These are phyloP conservation scores for Fusarium caatingaense DNA, from an alignment of 2,329 filamentous ascomycete species.

Conservation along the genomic window DNA sequence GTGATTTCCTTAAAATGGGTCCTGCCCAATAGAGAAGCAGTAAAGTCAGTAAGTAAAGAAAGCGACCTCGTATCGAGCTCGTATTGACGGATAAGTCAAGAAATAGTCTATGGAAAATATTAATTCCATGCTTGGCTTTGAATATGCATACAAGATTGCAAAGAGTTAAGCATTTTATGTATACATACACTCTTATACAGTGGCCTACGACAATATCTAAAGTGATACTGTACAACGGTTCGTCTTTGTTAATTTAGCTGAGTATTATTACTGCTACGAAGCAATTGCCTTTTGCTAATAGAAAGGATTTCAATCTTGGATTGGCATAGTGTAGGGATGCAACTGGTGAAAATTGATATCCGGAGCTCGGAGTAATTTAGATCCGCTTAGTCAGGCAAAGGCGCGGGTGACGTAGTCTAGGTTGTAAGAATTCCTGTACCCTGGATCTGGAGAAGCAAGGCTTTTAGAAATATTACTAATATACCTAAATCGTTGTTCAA, in stretches of 20 bases:
- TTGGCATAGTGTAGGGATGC: background rate
- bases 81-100: background rate
- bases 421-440: background rate
- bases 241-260: background rate
- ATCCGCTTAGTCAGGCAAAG: background rate
- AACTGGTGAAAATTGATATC: background rate
- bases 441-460: no score
- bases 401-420: background rate
- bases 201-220: accelerated
- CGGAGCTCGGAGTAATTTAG: background rate
- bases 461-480: no score
- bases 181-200: background rate
- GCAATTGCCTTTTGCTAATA: background rate
- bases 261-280: background rate
- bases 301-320: background rate
- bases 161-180: background rate
- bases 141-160: background rate
- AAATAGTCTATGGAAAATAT: background rate
- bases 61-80: background rate
- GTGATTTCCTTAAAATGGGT: background rate
- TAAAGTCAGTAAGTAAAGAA: background rate
- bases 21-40: background rate
- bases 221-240: background rate
- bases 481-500: no score
- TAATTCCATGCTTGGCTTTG: background rate